Percentiles rank a stretch among this genome's conserved stretches.
These are phyloP conservation scores for Barbatosphaeria neglecta DNA, from an alignment of 495 filamentous ascomycete genomes.

Conservation along the genomic window DNA sequence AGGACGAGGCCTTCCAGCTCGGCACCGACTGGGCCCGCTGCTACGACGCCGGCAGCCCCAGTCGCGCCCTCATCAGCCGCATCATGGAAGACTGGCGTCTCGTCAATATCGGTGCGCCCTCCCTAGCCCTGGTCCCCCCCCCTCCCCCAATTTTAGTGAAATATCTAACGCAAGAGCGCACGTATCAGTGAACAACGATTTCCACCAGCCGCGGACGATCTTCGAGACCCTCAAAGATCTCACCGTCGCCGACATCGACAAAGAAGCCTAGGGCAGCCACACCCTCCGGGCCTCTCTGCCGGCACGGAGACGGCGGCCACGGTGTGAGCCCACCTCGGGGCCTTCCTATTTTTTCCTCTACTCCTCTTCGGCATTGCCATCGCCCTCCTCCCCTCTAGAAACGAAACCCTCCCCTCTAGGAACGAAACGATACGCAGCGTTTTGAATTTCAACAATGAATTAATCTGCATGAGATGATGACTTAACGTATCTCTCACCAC, in stretches of 20 bases:
- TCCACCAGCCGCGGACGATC: slow-evolving; percentile 64
- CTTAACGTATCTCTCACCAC: background rate
- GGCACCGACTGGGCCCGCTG: slow-evolving; percentile 92
- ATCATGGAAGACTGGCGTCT: slow-evolving; percentile 88
- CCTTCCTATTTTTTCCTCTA: background rate
- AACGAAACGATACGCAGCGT: background rate
- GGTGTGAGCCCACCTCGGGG: background rate
- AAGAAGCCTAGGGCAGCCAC: slow-evolving; percentile 7
- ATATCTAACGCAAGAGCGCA: too few species aligned
- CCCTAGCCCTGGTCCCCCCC: background rate
- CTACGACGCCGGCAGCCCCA: slow-evolving; percentile 65
- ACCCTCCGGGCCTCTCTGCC: background rate
- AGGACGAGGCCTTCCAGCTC: slow-evolving; percentile 90
- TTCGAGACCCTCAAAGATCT: slow-evolving; percentile 81
- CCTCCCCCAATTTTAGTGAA: background rate
- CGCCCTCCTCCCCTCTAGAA: too few species aligned
- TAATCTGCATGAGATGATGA: background rate
- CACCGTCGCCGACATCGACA: slow-evolving; percentile 52
- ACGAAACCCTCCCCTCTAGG: too few species aligned
- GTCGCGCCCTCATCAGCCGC: slow-evolving; percentile 65
- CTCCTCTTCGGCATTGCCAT: too few species aligned
- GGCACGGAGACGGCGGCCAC: slow-evolving; percentile 3
- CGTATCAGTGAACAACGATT: slow-evolving; percentile 85
- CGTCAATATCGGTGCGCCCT: slow-evolving; percentile 77
- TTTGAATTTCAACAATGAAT: background rate